phyloP scores from a whole-genome alignment of 2,329 filamentous ascomycete genomes.

The Verticillium klebahnii region DNA sequence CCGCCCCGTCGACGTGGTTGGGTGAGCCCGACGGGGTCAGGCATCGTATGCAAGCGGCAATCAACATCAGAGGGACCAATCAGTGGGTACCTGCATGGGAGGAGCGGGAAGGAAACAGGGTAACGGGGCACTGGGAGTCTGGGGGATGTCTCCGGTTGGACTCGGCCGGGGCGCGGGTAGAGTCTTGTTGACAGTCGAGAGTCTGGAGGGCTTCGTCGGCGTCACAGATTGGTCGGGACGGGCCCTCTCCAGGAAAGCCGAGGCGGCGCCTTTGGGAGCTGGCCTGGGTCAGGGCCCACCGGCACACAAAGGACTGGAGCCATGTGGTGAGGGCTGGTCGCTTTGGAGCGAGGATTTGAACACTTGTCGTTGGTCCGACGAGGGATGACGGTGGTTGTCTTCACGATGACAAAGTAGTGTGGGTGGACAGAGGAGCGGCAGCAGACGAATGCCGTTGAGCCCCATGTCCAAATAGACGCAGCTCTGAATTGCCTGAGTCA shows the following conservation, averaged over 20 bases:
- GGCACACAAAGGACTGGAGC: neutral
- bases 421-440: neutral
- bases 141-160: neutral
- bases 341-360: neutral
- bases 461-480: neutral
- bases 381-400: neutral
- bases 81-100: constrained; percentile 3
- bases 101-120: neutral
- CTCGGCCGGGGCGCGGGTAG: neutral
- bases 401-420: neutral
- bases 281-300: neutral
- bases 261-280: neutral
- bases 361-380: neutral
- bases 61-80: neutral
- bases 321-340: neutral
- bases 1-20: constrained; percentile 1
- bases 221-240: neutral
- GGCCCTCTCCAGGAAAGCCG: neutral
- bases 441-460: neutral
- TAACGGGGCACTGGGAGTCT: neutral
- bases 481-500: neutral
- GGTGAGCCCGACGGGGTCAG: constrained; percentile 1
- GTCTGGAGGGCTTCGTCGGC: neutral
- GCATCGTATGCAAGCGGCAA: neutral
- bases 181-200: neutral